These are phyloP conservation scores for Phtheirospermum japonicum DNA, from an alignment of 257 asterid species.

Conservation along the genomic window DNA sequence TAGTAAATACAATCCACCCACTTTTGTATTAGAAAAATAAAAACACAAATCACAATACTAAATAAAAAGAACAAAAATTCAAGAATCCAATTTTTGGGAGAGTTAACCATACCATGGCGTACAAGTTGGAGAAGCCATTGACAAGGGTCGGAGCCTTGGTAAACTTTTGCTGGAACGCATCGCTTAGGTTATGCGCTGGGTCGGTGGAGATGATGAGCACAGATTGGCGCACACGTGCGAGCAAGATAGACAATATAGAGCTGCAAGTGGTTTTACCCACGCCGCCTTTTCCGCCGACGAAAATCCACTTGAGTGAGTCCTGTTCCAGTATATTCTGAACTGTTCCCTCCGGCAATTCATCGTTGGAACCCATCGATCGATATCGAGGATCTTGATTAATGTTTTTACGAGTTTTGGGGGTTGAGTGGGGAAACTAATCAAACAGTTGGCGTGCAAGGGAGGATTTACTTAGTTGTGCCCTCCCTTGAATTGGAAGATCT, in stretches of 20 bases:
- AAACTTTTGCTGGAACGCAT: conserved; percentile 89
- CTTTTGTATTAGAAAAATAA: not conserved
- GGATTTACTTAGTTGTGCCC: not conserved
- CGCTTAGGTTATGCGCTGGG: conserved; percentile 97
- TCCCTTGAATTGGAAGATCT: conserved; percentile 20
- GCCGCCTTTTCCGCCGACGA: conserved; percentile 97
- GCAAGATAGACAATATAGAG: conserved; percentile 68
- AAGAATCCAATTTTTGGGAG: not conserved
- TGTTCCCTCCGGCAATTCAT: conserved; percentile 67
- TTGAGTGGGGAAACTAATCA: conserved; percentile 13
- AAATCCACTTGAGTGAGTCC: conserved; percentile 83
- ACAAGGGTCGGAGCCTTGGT: conserved; percentile 91
- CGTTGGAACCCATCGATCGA: conserved; percentile 51
- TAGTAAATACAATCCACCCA: conserved; percentile 13
- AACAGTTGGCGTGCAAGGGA: conserved; percentile 23
- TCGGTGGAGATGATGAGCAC: conserved; percentile 95
- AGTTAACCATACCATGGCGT: conserved; percentile 70
- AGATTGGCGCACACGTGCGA: conserved; percentile 66
- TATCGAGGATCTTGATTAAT: conserved; percentile 4
- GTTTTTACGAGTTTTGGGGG: not conserved
- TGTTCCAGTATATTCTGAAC: conserved; percentile 74
- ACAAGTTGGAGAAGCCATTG: conserved; percentile 86
- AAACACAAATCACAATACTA: too few species aligned
- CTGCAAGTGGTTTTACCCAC: conserved; percentile 96
- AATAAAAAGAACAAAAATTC: not conserved